Percentiles rank a stretch among this genome's conserved stretches.
Evolutionary conservation across 2,329 filamentous ascomycete species (phyloP).

Genomic region (Verticillium zaregamsianum): DNA sequence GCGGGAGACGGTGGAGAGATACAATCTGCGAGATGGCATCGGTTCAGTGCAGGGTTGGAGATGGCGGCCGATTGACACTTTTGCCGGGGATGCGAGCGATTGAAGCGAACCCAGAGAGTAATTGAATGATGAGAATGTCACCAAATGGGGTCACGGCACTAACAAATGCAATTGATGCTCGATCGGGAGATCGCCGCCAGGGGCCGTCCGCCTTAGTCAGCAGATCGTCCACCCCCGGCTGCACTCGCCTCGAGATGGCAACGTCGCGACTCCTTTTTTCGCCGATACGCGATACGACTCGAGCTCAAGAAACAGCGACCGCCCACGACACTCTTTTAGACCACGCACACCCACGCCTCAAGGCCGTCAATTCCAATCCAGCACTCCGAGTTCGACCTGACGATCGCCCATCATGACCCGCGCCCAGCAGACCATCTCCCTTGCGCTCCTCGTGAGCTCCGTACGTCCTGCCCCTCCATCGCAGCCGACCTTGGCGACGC

Average conservation of each 20-base stretch:
- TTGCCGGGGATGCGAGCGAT: background rate
- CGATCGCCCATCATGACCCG: slow-evolving; percentile 71
- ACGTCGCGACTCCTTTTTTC: slow-evolving; percentile 15
- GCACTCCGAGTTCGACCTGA: too few species aligned
- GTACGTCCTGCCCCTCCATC: slow-evolving; percentile 46
- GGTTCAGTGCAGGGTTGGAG: background rate
- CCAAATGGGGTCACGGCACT: too few species aligned
- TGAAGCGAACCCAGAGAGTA: background rate
- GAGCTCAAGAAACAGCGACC: slow-evolving; percentile 4
- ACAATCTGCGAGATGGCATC: background rate
- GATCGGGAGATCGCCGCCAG: background rate
- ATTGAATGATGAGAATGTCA: too few species aligned
- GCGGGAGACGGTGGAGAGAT: background rate
- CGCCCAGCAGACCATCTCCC: slow-evolving; percentile 86
- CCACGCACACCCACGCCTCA: background rate
- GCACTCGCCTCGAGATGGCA: slow-evolving; percentile 6
- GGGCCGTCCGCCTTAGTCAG: background rate
- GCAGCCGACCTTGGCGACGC: background rate
- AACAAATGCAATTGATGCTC: too few species aligned
- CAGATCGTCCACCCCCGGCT: background rate
- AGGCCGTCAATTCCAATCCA: background rate
- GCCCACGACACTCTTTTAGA: slow-evolving; percentile 9
- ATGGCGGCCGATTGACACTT: background rate
- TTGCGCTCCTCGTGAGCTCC: slow-evolving; percentile 81
- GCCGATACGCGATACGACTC: slow-evolving; percentile 1